Conservation (phyloP, 2,329 filamentous ascomycete species). For the Aspergillus spinulosporus region DNA sequence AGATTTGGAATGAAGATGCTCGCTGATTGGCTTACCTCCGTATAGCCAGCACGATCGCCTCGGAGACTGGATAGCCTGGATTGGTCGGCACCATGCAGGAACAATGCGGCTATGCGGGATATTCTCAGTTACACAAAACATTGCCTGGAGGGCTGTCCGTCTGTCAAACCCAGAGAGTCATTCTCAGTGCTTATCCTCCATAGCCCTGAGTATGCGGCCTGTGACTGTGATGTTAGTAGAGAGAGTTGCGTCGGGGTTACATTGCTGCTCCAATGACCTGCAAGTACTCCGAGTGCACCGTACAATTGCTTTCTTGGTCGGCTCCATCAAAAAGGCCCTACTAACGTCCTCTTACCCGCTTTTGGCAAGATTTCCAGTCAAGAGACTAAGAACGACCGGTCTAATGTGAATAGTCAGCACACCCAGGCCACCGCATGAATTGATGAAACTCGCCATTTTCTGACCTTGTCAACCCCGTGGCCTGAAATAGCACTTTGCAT, state of each 20-base stretch:
- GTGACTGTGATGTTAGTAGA: background rate
- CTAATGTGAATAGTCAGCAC: slow-evolving; percentile 7
- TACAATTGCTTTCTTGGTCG: background rate
- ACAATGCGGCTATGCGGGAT: slow-evolving; percentile 2
- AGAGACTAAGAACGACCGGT: background rate
- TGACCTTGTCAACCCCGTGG: slow-evolving; percentile 19
- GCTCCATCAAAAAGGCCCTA: background rate
- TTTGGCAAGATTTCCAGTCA: background rate
- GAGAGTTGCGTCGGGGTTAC: background rate
- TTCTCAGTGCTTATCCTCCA: background rate
- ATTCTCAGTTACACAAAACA: slow-evolving; percentile 5
- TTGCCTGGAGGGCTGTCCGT: background rate
- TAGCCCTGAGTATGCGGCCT: background rate
- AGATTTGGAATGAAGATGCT: background rate
- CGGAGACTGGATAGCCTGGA: background rate
- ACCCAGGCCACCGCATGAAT: background rate
- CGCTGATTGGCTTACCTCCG: background rate
- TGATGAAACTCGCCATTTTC: slow-evolving; percentile 18
- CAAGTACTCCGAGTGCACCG: background rate
- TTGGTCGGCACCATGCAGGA: slow-evolving; percentile 5
- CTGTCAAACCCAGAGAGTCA: background rate
- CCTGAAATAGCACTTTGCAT: slow-evolving; percentile 27
- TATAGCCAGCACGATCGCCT: background rate
- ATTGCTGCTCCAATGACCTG: background rate
- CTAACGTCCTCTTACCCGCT: background rate